phyloP scores from a whole-genome alignment of 2,329 filamentous ascomycete genomes.

The Fulvia fulva region DNA sequence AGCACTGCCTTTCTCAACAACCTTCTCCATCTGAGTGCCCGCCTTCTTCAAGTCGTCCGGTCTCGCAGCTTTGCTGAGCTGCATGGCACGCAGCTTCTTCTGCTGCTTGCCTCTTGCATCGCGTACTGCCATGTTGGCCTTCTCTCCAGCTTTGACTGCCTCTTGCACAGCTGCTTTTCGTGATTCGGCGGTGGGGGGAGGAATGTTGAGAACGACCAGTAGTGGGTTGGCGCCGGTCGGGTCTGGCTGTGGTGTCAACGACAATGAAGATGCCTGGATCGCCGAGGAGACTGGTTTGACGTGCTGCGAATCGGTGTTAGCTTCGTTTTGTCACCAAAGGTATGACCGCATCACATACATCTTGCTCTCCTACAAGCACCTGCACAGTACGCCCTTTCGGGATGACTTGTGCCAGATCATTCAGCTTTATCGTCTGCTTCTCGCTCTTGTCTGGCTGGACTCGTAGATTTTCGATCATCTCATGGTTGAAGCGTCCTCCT shows the following conservation, averaged over 20 bases:
- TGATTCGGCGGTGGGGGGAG: constrained; percentile 56
- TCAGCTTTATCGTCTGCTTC: constrained; percentile 52
- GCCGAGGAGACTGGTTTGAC: constrained; percentile 52
- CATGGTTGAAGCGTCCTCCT: constrained; percentile 60
- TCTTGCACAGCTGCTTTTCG: constrained; percentile 29
- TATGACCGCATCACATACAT: constrained; percentile 43
- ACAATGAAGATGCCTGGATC: constrained; percentile 51
- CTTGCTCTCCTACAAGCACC: constrained; percentile 61
- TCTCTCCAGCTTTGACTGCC: constrained; percentile 41
- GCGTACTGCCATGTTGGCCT: constrained; percentile 40
- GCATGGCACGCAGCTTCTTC: constrained; percentile 45
- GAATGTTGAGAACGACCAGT: constrained; percentile 53
- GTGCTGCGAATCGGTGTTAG: constrained; percentile 38
- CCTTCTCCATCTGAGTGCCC: constrained; percentile 47
- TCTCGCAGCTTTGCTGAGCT: constrained; percentile 40
- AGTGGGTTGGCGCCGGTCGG: constrained; percentile 47
- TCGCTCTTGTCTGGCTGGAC: constrained; percentile 53
- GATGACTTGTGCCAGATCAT: constrained; percentile 64
- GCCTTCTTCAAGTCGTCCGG: constrained; percentile 51
- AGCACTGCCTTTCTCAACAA: constrained; percentile 45
- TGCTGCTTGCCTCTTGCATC: constrained; percentile 46
- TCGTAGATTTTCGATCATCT: constrained; percentile 56
- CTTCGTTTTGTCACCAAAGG: not conserved
- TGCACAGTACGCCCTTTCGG: constrained; percentile 60
- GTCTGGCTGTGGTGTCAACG: constrained; percentile 48